phyloP scores from a whole-genome alignment of 1,284 basidiomycete species.

The Wallemia mellicola region DNA sequence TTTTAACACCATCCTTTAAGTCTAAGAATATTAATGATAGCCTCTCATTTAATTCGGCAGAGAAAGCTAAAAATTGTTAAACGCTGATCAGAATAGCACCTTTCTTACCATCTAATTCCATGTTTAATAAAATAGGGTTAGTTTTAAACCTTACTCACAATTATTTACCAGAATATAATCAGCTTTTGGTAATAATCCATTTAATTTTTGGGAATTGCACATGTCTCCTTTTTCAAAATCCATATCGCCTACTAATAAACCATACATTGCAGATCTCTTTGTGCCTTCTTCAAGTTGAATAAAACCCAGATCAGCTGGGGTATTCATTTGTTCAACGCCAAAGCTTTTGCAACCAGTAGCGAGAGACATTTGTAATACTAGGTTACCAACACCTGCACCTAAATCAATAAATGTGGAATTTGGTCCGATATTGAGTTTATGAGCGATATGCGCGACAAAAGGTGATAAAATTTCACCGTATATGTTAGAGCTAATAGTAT shows the following conservation, averaged over 20 bases:
- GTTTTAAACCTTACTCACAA: slow-evolving; percentile 11
- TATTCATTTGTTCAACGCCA: slow-evolving; percentile 23
- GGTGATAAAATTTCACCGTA: slow-evolving; percentile 18
- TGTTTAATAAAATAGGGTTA: neutral
- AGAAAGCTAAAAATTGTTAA: slow-evolving; percentile 18
- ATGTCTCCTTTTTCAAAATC: slow-evolving; percentile 23
- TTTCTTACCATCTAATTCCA: neutral
- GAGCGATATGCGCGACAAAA: slow-evolving; percentile 16
- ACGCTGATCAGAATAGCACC: neutral
- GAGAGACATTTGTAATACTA: slow-evolving; percentile 23
- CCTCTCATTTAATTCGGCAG: slow-evolving; percentile 21
- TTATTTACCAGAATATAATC: slow-evolving; percentile 17
- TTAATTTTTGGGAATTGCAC: slow-evolving; percentile 13
- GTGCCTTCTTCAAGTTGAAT: slow-evolving; percentile 20
- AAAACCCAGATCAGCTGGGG: slow-evolving; percentile 19
- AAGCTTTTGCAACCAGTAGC: slow-evolving; percentile 20
- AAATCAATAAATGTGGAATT: slow-evolving; percentile 20
- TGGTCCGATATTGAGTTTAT: slow-evolving; percentile 13
- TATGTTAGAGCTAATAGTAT: slow-evolving; percentile 9
- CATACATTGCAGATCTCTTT: slow-evolving; percentile 22
- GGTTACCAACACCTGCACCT: slow-evolving; percentile 25
- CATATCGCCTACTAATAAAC: slow-evolving; percentile 16
- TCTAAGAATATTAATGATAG: slow-evolving; percentile 25
- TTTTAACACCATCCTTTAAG: slow-evolving; percentile 21
- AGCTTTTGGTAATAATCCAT: slow-evolving; percentile 16